Conservation (phyloP, 1,284 basidiomycete species). For the Cystobasidiaceae sp. region DNA sequence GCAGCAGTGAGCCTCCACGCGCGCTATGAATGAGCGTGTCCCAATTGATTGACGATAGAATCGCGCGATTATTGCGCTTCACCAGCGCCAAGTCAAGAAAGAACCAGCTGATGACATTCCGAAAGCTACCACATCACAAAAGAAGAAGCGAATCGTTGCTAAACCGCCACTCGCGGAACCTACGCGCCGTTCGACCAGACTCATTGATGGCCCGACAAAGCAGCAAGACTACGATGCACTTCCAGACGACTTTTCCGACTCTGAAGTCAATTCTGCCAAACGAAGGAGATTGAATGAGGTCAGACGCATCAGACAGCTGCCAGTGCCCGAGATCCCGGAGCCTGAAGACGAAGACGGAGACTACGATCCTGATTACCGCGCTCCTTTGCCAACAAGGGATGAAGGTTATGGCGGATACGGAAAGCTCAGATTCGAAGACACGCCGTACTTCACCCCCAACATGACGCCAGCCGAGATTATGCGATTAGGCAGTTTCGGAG, state of each 20-base stretch:
- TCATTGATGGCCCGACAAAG: neutral
- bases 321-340: conserved; percentile 9
- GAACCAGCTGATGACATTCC: neutral
- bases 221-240: conserved; percentile 5
- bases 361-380: conserved; percentile 27
- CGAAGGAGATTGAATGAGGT: neutral
- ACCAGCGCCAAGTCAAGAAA: no score
- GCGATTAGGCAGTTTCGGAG: conserved; percentile 27
- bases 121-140: neutral
- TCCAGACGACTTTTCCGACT: conserved; percentile 26
- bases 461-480: conserved; percentile 19
- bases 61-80: no score
- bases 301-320: conserved; percentile 4
- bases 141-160: conserved; percentile 6
- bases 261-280: neutral
- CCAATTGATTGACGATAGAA: neutral
- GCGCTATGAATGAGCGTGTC: neutral
- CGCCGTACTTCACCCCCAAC: conserved; percentile 27
- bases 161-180: neutral
- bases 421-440: conserved; percentile 21
- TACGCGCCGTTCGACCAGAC: neutral
- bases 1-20: neutral
- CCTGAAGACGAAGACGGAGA: conserved; percentile 1
- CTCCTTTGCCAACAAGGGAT: conserved; percentile 18
- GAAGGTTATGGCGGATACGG: conserved; percentile 15